Evolutionary conservation across 2,329 filamentous ascomycete genomes (phyloP).

Genomic region (Ophiostoma sp.): DNA sequence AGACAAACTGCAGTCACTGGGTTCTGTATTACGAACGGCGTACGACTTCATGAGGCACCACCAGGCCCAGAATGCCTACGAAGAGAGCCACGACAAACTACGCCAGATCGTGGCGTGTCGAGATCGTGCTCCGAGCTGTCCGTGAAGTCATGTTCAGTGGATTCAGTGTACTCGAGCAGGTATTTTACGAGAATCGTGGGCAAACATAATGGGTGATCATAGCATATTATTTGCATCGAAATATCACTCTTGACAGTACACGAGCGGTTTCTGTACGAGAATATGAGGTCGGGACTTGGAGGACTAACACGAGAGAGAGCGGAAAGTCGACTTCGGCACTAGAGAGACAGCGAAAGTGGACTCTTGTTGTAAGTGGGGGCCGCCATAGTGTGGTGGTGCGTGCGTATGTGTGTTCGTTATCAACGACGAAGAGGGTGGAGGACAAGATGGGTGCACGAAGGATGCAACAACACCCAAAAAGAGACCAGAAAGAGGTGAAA

Average conservation of each 20-base stretch:
- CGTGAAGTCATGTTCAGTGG: background rate
- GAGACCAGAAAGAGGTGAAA: background rate
- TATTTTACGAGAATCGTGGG: background rate
- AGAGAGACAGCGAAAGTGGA: background rate
- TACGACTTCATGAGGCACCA: background rate
- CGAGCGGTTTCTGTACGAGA: background rate
- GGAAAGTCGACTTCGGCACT: background rate
- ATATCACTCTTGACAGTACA: background rate
- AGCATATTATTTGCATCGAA: background rate
- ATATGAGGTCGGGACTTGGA: background rate
- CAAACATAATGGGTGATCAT: background rate
- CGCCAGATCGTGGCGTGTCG: background rate
- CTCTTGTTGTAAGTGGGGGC: background rate
- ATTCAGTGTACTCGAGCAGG: background rate
- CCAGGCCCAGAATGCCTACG: background rate
- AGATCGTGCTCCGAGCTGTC: background rate
- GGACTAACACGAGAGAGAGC: background rate
- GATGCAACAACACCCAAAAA: background rate
- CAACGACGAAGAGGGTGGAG: constrained; percentile 8
- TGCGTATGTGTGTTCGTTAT: constrained; percentile 17
- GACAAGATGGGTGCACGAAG: background rate
- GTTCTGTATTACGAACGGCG: background rate
- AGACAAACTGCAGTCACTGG: background rate
- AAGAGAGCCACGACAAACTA: background rate
- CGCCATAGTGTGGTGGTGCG: background rate